Conservation (phyloP, 2,329 filamentous ascomycete species). For the Blastomyces silverae region DNA sequence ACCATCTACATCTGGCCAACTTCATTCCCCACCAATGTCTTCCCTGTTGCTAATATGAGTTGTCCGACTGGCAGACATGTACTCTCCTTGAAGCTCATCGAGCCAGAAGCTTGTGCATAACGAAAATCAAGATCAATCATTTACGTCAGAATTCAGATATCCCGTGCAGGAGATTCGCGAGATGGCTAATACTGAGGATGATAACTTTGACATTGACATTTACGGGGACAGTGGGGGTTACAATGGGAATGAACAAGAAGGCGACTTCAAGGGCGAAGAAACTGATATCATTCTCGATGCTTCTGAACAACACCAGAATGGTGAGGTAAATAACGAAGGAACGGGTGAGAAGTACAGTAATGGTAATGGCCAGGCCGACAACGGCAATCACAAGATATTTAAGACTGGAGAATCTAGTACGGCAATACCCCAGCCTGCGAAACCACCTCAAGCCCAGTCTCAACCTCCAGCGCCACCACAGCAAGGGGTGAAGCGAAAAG, state of each 20-base stretch:
- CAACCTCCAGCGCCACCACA: conserved; percentile 41
- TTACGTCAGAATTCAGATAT: conserved; percentile 18
- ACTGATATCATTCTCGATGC: conserved; percentile 37
- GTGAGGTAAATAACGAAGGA: conserved; percentile 20
- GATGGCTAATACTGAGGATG: conserved; percentile 52
- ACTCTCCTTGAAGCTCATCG: conserved; percentile 34
- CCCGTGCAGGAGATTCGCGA: conserved; percentile 21
- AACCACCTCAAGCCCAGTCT: conserved; percentile 32
- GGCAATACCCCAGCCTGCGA: conserved; percentile 20
- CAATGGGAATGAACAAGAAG: conserved; percentile 44
- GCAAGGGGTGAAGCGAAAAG: conserved; percentile 58
- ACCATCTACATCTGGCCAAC: not conserved
- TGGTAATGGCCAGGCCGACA: conserved; percentile 25
- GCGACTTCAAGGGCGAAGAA: conserved; percentile 37
- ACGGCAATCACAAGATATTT: conserved; percentile 24
- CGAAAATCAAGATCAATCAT: conserved; percentile 33
- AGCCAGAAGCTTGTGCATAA: conserved; percentile 37
- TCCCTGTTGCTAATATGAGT: conserved; percentile 36
- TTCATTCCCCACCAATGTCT: conserved; percentile 15
- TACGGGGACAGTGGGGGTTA: conserved; percentile 54
- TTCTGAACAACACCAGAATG: conserved; percentile 31
- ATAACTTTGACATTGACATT: conserved; percentile 66
- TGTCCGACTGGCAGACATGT: conserved; percentile 39
- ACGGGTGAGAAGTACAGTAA: conserved; percentile 25
- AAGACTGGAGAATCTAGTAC: conserved; percentile 23